Base-by-base conservation (phyloP, 495 filamentous ascomycete genomes). In the Thozetella sp. region DNA sequence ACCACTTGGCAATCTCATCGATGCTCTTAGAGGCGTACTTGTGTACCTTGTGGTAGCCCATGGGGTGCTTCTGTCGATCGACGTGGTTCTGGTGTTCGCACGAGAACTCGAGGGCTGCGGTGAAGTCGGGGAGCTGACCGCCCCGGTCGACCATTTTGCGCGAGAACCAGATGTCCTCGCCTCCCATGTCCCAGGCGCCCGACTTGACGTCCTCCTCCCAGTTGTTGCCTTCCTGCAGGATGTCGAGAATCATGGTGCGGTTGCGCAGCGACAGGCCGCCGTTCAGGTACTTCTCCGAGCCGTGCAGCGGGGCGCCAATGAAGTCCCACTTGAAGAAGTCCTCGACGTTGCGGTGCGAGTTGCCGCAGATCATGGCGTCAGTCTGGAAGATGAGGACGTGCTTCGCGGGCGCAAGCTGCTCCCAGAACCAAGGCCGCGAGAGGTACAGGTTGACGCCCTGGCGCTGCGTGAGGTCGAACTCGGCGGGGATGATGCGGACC, bases 151-250 rank as follows among this genome's bases (percentile, higher is more conserved):
- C 25, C 58, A 60, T 60, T 43, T 60, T 46, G 20, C n/a, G 25
- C 43, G 46, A 67, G 60, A 64, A 70, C 66, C 68, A 75, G 59
- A 68, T 63, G 58, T 73, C 70, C 62, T 75, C 72, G 40, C 64
- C 71, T 25, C 54, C 59, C 1, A 24, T 51, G 58, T 51, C 51
- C 51, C 53, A 54, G 22, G 2, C 37, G 52, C 2, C 22, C 53
- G 66, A 68, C 48, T 65, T 57, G 58, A 63, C 67, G 20, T 66
- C 56, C 0, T 64, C 24, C 52, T 37, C 37, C 54, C 54, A 56
- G 55, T 57, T 57, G 55, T 51, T 50, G 17, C 43, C 43, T 20
- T 51, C 45, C 15, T 19, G 52, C 22, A 73, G 34, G 19, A 72
- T 61, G 4, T 61, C 55, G 19, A 75, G 37, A 10, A 69, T 62